Conservation (phyloP, 495 filamentous ascomycete genomes). For the Tuber microsphaerosporum region DNA sequence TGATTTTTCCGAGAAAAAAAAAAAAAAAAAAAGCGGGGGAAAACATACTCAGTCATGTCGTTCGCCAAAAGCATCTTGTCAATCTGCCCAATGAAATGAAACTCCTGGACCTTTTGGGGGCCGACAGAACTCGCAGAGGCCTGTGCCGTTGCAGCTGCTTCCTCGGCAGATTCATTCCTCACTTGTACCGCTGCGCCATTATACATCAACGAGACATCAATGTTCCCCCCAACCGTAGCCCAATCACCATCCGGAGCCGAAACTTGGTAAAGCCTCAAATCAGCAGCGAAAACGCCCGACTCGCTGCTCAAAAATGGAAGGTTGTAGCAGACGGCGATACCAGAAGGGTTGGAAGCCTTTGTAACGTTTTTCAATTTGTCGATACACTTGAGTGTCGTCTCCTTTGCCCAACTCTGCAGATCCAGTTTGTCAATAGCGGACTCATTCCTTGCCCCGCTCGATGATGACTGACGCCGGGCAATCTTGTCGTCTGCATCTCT, state of each 20-base stretch:
- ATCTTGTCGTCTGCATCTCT: constrained; percentile 17
- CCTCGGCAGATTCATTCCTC: constrained; percentile 36
- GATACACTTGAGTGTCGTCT: constrained; percentile 37
- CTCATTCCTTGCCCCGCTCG: constrained; percentile 34
- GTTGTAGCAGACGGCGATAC: constrained; percentile 74
- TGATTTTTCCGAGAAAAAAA: constrained; percentile 18
- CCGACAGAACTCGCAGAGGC: constrained; percentile 15
- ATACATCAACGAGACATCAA: constrained; percentile 56
- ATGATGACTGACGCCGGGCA: constrained; percentile 17
- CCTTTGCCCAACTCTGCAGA: constrained; percentile 37
- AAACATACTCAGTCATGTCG: constrained; percentile 37
- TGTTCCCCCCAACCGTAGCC: constrained; percentile 50
- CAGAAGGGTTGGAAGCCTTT: constrained; percentile 57
- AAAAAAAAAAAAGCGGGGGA: background rate
- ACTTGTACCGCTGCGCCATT: constrained; percentile 53
- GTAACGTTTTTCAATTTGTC: constrained; percentile 21
- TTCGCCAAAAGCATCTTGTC: constrained; percentile 26
- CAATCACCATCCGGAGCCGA: constrained; percentile 54
- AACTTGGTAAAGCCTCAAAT: constrained; percentile 61
- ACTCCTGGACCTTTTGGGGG: constrained; percentile 35
- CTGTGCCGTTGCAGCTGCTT: constrained; percentile 36
- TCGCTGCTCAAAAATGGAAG: constrained; percentile 55
- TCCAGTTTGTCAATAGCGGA: constrained; percentile 33
- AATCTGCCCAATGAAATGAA: constrained; percentile 42
- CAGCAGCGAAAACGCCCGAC: constrained; percentile 62